phyloP scores from a whole-genome alignment of 2,329 filamentous ascomycete genomes.

The Microsporum canis region DNA sequence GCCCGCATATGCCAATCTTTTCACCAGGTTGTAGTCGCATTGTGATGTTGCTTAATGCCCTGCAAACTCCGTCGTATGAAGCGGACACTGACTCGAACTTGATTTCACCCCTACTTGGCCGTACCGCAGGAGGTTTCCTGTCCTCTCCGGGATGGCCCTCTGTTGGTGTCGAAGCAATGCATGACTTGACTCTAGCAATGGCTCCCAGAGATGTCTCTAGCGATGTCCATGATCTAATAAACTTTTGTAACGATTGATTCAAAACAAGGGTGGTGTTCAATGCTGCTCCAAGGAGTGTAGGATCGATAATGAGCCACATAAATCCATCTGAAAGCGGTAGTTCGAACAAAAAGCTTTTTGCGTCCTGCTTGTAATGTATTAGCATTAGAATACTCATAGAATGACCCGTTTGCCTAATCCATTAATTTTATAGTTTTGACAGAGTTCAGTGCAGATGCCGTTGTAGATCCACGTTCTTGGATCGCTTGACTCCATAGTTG shows the following conservation, averaged over 20 bases:
- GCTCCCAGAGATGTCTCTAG: conserved; percentile 15
- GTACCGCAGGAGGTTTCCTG: conserved; percentile 12
- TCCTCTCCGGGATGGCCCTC: conserved; percentile 16
- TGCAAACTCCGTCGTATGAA: not conserved
- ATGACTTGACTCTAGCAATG: conserved; percentile 14
- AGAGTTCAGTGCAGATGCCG: not conserved
- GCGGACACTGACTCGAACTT: conserved; percentile 6
- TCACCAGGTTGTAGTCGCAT: conserved; percentile 8
- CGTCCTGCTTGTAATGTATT: not conserved
- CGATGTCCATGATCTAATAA: not conserved
- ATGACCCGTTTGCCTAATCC: not conserved
- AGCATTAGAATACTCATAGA: not conserved
- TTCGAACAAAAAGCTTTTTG: not conserved
- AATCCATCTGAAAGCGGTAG: not conserved
- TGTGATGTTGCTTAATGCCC: conserved; percentile 6
- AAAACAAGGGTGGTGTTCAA: not conserved
- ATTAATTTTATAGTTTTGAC: conserved; percentile 3
- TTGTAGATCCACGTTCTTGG: conserved; percentile 1
- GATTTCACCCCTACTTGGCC: conserved; percentile 13
- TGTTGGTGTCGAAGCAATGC: conserved; percentile 11
- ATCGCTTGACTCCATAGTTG: conserved; percentile 4
- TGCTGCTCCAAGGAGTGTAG: not conserved
- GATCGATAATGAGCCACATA: conserved; percentile 1
- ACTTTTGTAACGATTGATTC: not conserved
- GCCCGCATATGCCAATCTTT: conserved; percentile 15